phyloP scores from a whole-genome alignment of 805 yeast genomes.

The Metschnikowia baotianmanensis region DNA sequence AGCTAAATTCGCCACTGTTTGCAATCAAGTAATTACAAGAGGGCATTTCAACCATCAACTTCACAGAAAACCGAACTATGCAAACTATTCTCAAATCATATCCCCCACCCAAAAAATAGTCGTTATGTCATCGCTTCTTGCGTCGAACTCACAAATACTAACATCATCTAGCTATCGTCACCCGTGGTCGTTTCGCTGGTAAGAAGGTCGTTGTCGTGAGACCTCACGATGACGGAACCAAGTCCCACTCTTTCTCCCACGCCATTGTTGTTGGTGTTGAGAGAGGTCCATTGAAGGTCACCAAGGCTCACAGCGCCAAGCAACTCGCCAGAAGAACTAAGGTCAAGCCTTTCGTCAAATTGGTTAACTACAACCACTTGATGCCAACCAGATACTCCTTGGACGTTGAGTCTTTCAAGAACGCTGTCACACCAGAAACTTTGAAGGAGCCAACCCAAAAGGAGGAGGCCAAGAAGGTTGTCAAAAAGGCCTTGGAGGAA shows the following conservation, averaged over 20 bases:
- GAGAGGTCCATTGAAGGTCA: constrained; percentile 95
- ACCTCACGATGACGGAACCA: constrained; percentile 98
- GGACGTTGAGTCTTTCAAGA: constrained; percentile 94
- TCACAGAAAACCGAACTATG: too few species aligned
- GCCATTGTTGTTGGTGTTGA: constrained; percentile 99
- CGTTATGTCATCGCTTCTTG: too few species aligned
- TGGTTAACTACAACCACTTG: constrained; percentile 98
- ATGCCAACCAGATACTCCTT: constrained; percentile 99
- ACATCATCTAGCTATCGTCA: constrained; percentile 77
- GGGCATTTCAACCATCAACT: too few species aligned
- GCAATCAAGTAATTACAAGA: too few species aligned
- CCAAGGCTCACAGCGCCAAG: constrained; percentile 94
- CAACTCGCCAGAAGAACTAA: constrained; percentile 95
- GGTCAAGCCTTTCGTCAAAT: constrained; percentile 99
- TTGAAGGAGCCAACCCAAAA: constrained; percentile 97
- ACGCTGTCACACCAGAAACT: constrained; percentile 88
- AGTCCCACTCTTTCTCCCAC: constrained; percentile 98
- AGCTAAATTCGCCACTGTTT: too few species aligned
- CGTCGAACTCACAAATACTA: constrained; percentile 13
- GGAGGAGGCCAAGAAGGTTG: constrained; percentile 98
- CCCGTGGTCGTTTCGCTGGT: constrained; percentile 99
- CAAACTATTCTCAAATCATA: too few species aligned
- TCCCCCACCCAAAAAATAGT: too few species aligned
- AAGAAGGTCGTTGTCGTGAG: constrained; percentile 99
- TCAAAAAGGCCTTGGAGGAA: constrained; percentile 99